phyloP scores from a whole-genome alignment of 441 rosid genomes.

The Corymbia citriodora region DNA sequence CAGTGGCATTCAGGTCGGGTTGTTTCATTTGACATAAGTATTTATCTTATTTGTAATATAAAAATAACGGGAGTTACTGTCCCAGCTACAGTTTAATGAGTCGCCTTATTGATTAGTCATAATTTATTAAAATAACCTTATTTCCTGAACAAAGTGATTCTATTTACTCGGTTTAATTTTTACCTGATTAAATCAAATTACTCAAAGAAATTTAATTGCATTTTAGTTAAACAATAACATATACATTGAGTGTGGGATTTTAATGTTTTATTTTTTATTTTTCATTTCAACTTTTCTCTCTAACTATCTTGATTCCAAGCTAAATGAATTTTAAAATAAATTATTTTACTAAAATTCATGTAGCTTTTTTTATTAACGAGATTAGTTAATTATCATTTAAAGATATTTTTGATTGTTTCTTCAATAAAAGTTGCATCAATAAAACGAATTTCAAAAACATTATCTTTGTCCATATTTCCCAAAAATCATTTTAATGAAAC shows the following conservation, averaged over 20 bases:
- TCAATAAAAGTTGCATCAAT: background rate
- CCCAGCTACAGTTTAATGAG: background rate
- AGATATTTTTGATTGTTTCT: background rate
- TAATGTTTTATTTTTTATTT: background rate
- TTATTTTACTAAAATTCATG: background rate
- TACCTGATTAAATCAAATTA: background rate
- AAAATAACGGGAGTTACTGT: background rate
- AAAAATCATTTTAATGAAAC: background rate
- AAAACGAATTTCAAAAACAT: background rate
- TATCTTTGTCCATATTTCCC: background rate
- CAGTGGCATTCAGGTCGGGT: conserved; percentile 69
- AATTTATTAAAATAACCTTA: background rate
- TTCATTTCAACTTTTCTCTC: background rate
- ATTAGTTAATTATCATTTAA: background rate
- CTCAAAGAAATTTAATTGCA: background rate
- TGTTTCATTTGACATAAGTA: background rate
- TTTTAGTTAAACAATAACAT: background rate
- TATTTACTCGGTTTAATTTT: background rate
- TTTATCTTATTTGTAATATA: background rate
- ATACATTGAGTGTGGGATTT: background rate
- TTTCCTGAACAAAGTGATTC: background rate
- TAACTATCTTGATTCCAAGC: background rate
- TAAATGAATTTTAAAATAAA: background rate
- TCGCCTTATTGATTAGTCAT: background rate
- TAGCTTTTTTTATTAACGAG: background rate